Percentiles rank a stretch among this genome's conserved stretches.
phyloP scores from a whole-genome alignment of 2,329 filamentous ascomycete species.

The Raffaelea arxii region DNA sequence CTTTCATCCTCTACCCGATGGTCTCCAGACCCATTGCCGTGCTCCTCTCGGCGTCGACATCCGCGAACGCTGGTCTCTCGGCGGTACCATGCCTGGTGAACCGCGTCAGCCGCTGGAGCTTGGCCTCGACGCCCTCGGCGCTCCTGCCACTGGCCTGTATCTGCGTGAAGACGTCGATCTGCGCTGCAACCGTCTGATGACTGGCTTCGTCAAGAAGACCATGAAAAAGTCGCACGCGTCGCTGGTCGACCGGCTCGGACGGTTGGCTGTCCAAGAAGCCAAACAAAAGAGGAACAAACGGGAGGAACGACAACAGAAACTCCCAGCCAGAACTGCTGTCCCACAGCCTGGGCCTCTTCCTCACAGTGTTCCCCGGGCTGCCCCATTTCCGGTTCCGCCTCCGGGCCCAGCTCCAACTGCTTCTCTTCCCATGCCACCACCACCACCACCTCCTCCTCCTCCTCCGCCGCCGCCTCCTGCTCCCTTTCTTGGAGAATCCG shows the following conservation, averaged over 20 bases:
- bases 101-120: slow-evolving; percentile 54
- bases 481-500: too few species aligned
- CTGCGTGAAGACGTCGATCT: slow-evolving; percentile 80
- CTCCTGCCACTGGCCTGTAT: slow-evolving; percentile 62
- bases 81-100: slow-evolving; percentile 63
- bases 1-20: slow-evolving; percentile 64
- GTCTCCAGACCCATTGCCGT: slow-evolving; percentile 74
- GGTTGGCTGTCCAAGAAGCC: neutral
- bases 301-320: neutral
- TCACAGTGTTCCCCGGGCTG: neutral
- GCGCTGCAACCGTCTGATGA: slow-evolving; percentile 68
- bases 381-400: neutral
- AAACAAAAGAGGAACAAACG: neutral
- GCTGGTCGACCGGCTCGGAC: slow-evolving; percentile 44
- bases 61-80: slow-evolving; percentile 66
- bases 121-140: slow-evolving; percentile 43
- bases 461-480: too few species aligned
- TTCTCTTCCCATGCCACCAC: too few species aligned
- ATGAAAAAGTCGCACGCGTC: slow-evolving; percentile 64
- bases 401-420: neutral
- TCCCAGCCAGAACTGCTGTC: neutral
- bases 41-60: slow-evolving; percentile 76
- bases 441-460: too few species aligned
- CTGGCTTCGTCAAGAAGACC: slow-evolving; percentile 71
- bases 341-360: neutral